These are phyloP conservation scores for Fraxinus anomala DNA, from an alignment of 257 asterid species.

Conservation along the genomic window DNA sequence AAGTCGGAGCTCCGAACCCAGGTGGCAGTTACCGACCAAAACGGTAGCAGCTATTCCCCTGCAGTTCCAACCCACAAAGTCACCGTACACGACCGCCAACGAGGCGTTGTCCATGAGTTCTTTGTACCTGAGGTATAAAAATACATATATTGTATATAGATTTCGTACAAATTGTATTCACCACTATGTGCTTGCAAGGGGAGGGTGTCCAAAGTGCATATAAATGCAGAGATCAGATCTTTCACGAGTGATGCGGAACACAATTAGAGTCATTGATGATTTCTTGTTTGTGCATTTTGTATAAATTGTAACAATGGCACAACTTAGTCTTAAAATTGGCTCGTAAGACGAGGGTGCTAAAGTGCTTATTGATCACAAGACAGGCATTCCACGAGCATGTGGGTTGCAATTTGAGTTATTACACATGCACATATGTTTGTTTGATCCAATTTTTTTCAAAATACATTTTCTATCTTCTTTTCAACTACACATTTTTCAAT, in stretches of 20 bases:
- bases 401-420: background rate
- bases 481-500: too few relatives aligned
- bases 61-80: constrained; percentile 54
- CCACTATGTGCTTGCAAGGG: too few relatives aligned
- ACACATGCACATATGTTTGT: background rate
- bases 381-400: background rate
- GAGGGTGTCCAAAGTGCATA: too few relatives aligned
- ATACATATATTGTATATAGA: background rate
- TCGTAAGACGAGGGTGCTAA: background rate
- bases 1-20: constrained; percentile 35
- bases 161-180: background rate
- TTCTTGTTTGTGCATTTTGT: background rate
- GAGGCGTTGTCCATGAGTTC: constrained; percentile 56
- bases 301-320: background rate
- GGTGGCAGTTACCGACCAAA: constrained; percentile 28
- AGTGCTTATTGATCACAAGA: background rate
- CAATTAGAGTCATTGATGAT: background rate
- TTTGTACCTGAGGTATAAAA: constrained; percentile 56
- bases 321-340: too few relatives aligned
- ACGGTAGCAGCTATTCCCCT: constrained; percentile 30
- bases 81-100: constrained; percentile 64
- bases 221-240: too few relatives aligned
- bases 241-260: background rate
- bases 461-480: too few relatives aligned
- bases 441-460: too few relatives aligned